Evolutionary conservation across 2,329 filamentous ascomycete species (phyloP).

Genomic region (Pestalotiopsis sp.): DNA sequence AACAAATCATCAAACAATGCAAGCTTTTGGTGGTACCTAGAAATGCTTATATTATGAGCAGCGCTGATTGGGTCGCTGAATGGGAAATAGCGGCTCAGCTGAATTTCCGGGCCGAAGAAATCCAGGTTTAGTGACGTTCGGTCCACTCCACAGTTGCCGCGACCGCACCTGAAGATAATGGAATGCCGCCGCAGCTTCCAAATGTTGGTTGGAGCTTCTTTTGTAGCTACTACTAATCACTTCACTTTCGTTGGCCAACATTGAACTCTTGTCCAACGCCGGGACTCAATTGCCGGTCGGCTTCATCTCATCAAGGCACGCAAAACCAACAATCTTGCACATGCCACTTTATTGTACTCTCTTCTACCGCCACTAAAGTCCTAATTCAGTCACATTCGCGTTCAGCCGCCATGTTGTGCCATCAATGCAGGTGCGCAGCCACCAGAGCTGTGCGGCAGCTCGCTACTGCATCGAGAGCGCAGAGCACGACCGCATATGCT

Average conservation of each 20-base stretch:
- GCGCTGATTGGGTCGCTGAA: not conserved
- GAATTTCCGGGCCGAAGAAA: not conserved
- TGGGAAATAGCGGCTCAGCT: not conserved
- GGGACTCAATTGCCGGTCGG: not conserved
- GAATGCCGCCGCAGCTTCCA: not conserved
- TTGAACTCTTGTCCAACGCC: not conserved
- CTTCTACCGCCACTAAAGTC: not conserved
- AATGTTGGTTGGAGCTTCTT: not conserved
- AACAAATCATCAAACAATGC: too few relatives aligned
- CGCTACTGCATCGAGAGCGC: not conserved
- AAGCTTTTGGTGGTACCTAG: too few relatives aligned
- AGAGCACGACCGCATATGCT: not conserved
- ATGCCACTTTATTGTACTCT: not conserved
- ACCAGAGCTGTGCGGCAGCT: not conserved
- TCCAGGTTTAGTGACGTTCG: not conserved
- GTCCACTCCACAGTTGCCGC: not conserved
- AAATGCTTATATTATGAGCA: not conserved
- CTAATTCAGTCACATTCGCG: not conserved
- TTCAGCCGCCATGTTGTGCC: slow-evolving; percentile 2
- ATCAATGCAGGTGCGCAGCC: slow-evolving; percentile 2
- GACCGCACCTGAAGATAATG: not conserved
- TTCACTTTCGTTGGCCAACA: not conserved
- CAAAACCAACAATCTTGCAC: not conserved
- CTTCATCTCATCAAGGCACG: too few relatives aligned
- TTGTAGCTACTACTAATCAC: not conserved